Base-by-base conservation (phyloP, 2,329 filamentous ascomycete genomes). In the Eurotiales sp. region DNA sequence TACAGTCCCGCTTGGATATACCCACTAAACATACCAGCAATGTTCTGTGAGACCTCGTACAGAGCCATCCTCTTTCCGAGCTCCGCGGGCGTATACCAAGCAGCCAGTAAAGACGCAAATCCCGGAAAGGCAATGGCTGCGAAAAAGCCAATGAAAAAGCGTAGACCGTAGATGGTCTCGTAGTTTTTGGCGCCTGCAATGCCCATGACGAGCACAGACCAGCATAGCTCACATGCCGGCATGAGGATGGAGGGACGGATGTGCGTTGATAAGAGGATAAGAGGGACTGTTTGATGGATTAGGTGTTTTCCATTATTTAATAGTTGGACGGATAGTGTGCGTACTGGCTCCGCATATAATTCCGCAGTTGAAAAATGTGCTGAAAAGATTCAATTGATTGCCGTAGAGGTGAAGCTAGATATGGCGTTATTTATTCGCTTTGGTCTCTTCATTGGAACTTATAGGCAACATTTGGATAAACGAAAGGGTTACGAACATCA, bases 1-100 rank as follows among this genome's bases (percentile, higher is more conserved):
- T 49, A 49, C 25, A 49, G 25, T 6, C 46, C 46, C 6, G 46
- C 36, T 10, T 49, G 46, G n/a, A 41, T 49, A 25, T 49, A 49
- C 23, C 36, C 46, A 22, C 46, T 49, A 11, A 49, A 49, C 36
- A 49, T 49, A 12, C 46, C 46, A 17, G 46, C 25, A 25, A 49
- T 27, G 34, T 41, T 49, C 14, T 49, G 36, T 37, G 46, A 48
- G 11, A 48, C 46, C 11, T 49, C 46, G 3, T 41, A 49, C 29
- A 49, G 21, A 3, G 46, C 46, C 36, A 49, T 49, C n/a, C 36
- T 49, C 36, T 49, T 49, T 3, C 46, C 46, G 4, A 49, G 36
- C 21, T 49, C 46, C 3, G 37, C 36, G 1, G 36, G 36, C 2
- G 36, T 49, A 23, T 41, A 49, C 46, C 46, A 48, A 10, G 36